Evolutionary conservation across 2,329 filamentous ascomycete species (phyloP), one percentile per base, ranked within the genome.

Genomic region (Beauveria sp.): DNA sequence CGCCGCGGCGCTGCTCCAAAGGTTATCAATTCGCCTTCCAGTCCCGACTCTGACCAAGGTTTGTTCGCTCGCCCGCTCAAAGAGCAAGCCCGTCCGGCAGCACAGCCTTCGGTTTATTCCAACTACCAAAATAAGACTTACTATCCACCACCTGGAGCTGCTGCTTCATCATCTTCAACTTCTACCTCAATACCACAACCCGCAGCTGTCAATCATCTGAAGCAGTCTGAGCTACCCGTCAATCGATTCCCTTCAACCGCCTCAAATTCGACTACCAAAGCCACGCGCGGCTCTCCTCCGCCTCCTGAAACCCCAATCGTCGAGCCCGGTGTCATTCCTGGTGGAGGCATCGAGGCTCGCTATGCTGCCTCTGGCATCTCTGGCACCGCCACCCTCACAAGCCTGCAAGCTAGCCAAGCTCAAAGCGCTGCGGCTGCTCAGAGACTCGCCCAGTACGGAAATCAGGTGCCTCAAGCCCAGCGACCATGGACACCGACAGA

Each of bases 401-500:
- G 86, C 67, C 79, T 96, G 30, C 82, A 80, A 61, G 75, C 77
- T 10, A 75, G 91, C 65, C 82, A 79, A 57, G 73, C 73, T 3
- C 76, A 93, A 67, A 96, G 89, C 71, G 87, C 90, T 18, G 92
- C 92, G 3, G 91, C 93, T 20, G 82, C 90, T 30, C 91, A 95
- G 72, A 83, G 93, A 66, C 78, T 89, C 64, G 89, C 91, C 43
- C 90, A 95, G 63, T 97, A 96, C 72, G 83, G 81, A 24, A 72
- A 72, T 56, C 73, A 75, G 49, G 64, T 67, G n/a, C 73, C 73
- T 34, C 66, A 66, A 9, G 66, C 67, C 28, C 74, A 72, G 60
- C 69, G 93, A 53, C 93, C 93, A 34, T 98, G 93, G 95, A 98
- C 93, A 10, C 95, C 95, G 1, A 98, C 95, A 3, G 95, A 99